Conservation (phyloP, 2,329 filamentous ascomycete genomes). For the Beauveria scarabaeidicola region DNA sequence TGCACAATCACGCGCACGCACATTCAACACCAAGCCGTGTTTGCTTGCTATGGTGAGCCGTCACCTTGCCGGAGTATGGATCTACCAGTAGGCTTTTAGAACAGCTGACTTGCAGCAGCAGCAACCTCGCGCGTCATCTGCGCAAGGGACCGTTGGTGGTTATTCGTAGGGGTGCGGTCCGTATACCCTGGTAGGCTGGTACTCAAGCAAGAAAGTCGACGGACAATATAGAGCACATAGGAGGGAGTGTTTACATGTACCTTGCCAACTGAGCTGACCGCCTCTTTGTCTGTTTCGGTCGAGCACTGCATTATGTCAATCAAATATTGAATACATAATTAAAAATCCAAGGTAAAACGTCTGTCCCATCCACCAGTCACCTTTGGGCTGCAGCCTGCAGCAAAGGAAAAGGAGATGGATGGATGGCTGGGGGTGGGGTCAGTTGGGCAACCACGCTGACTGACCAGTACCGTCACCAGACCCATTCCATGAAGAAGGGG, state of each 20-base stretch:
- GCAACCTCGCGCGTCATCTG: constrained; percentile 4
- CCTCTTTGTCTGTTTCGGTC: neutral
- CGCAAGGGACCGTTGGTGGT: neutral
- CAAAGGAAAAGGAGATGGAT: constrained; percentile 8
- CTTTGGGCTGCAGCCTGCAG: neutral
- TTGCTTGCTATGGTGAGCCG: neutral
- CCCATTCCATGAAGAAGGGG: neutral
- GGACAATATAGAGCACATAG: neutral
- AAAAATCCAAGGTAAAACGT: neutral
- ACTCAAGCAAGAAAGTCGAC: neutral
- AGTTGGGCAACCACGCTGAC: constrained; percentile 11
- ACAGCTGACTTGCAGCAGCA: constrained; percentile 5
- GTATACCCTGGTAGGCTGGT: neutral
- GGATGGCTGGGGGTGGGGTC: constrained; percentile 11
- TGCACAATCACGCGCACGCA: constrained; percentile 4
- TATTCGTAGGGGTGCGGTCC: neutral
- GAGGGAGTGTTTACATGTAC: neutral
- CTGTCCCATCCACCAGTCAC: neutral
- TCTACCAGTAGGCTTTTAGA: neutral
- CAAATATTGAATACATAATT: neutral
- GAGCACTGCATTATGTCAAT: neutral
- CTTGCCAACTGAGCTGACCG: neutral
- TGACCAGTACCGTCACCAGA: constrained; percentile 11
- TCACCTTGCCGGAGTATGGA: neutral
- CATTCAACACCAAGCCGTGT: neutral